Evolutionary conservation across 2,329 filamentous ascomycete species (phyloP), one percentile per base, ranked within the genome.

Genomic region (Neurospora sp.): DNA sequence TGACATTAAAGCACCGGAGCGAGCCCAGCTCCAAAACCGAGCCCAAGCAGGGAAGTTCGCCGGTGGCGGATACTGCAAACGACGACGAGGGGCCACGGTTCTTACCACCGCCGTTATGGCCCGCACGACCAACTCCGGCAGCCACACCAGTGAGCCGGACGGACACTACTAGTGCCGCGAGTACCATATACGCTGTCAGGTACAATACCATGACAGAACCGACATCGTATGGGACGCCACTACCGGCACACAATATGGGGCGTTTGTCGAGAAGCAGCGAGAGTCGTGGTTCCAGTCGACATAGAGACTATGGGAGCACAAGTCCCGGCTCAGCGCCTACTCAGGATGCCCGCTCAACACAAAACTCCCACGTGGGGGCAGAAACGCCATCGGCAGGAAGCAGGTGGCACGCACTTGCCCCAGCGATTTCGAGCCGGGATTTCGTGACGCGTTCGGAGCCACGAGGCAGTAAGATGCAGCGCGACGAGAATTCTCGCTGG

Each of bases 91-190:
- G 73, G 72, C 74, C 74, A 73, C 71, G 74, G 38, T 81, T 84
- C 69, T 71, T 85, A 12, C 84, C 84, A 41, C 85, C 85, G 12
- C 83, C 83, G 0, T 74, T 85, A 11, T 85, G 86, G 88, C 83
- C 87, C 70, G 77, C 85, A 72, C 80, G 87, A n/a, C 87, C 87
- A 52, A 79, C 83, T 6, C 83, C 85, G 41, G 83, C 83, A 36
- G 82, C 82, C 1, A 89, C 87, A 0, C 87, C 87, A 0, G 77
- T 88, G 46, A 89, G 87, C 74, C 82, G 87, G 72, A 87, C 87
- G 19, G 87, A 90, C 71, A 89, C 88, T 2, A 83, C 86, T 28
- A 89, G 87, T 74, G 87, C 86, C 1, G 87, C 86, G 57, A 89
- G 88, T 76, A 90, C 88, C 1, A 84, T 89, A 1, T 90, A 90